Base-by-base conservation (phyloP, 2,329 filamentous ascomycete species). In the Monosporascus sp. region DNA sequence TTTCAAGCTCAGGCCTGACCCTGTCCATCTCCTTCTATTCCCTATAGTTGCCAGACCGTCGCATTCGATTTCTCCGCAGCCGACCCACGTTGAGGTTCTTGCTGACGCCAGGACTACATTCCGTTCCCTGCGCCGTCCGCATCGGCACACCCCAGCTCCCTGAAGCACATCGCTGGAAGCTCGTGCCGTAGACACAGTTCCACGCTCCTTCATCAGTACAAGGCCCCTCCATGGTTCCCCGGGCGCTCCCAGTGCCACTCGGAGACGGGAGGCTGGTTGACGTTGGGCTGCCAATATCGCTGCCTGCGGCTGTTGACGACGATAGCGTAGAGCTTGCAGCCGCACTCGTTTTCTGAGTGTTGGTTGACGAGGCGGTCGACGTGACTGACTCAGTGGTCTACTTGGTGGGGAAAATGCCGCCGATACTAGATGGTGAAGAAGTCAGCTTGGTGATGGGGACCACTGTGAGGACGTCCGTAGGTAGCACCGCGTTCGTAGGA, bases 151-250 rank as follows among this genome's bases (percentile, higher is more conserved):
- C 75, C 83, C 83, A 86, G 51, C 66, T 59, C 6, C 82, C 82
- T 15, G 74, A 78, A n/a, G 80, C 82, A 60, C 83, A 86, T 52
- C 81, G 81, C 69, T 85, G 82, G 74, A 83, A 86, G 48, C 75
- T 72, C 24, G 66, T 69, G 48, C 81, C 81, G 18, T 69, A 72
- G 25, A 83, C 69, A 63, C 83, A 86, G 68, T 81, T 79, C 80
- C 80, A 86, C 17, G 67, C 60, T 20, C 83, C 83, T 60, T 85
- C 81, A 4, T 68, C 53, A 37, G 63, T 67, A 70, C 83, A 85
- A 51, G 60, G 61, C 41, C 71, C 5, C 24, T 25, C 6, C 24
- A 7, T 7, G 5, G 24, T 25, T 25, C 24, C 24, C 24, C 5
- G 6, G 24, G 24, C 24, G 24, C 24, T 25, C 24, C 24, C 24